phyloP scores from a whole-genome alignment of 306 rosid species.

The Lathyrus oleraceus region DNA sequence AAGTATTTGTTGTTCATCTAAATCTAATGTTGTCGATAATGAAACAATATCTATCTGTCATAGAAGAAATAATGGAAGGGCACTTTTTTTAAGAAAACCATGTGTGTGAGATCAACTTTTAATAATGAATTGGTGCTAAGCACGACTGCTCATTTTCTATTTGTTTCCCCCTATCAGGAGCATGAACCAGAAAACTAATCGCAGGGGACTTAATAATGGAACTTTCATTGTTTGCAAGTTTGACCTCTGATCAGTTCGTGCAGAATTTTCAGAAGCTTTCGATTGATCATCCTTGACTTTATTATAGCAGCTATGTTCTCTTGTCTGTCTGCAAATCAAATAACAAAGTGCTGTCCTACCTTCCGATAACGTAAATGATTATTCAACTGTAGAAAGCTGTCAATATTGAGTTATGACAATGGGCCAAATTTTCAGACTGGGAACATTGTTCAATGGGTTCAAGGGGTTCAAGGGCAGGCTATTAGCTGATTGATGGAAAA shows the following conservation, averaged over 20 bases:
- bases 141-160: constrained; percentile 15
- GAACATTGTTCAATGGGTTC: constrained; percentile 10
- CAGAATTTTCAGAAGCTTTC: constrained; percentile 20
- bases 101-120: neutral
- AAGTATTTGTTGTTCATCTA: constrained; percentile 15
- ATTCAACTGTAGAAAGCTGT: constrained; percentile 32
- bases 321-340: constrained; percentile 19
- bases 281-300: constrained; percentile 8
- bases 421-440: constrained; percentile 9
- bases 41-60: neutral
- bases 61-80: neutral
- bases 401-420: neutral
- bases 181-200: constrained; percentile 42
- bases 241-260: constrained; percentile 28
- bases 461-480: constrained; percentile 16
- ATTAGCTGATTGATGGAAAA: neutral
- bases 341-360: neutral
- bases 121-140: neutral
- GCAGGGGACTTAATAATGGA: constrained; percentile 28
- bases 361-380: constrained; percentile 15
- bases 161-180: constrained; percentile 43
- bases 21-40: neutral
- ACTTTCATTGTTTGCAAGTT: constrained; percentile 27
- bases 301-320: constrained; percentile 18
- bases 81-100: neutral